Evolutionary conservation across 2,329 filamentous ascomycete genomes (phyloP).

Genomic region (Berkeleyomyces basicola): DNA sequence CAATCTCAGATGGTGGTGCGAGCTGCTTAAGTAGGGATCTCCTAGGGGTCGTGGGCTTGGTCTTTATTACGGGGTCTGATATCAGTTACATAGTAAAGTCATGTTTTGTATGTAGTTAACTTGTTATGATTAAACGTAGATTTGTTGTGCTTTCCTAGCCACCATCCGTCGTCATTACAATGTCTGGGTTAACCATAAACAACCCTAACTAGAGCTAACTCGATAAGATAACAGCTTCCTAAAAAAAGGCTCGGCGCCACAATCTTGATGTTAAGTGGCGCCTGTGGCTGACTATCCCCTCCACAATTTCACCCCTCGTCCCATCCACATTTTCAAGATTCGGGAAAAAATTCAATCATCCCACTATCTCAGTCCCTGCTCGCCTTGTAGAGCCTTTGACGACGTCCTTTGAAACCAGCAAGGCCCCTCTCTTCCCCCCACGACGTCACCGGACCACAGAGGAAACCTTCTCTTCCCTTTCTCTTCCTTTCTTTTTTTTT

Average conservation of each 20-base stretch:
- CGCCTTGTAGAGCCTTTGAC: background rate
- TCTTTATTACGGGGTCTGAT: no score
- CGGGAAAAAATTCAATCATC: slow-evolving; percentile 12
- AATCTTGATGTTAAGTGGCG: background rate
- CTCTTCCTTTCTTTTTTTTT: background rate
- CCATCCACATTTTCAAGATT: slow-evolving; percentile 12
- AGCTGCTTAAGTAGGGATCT: background rate
- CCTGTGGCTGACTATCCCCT: background rate
- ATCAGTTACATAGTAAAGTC: no score
- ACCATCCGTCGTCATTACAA: no score
- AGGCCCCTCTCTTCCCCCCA: background rate
- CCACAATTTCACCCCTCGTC: slow-evolving; percentile 11
- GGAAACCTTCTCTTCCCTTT: background rate
- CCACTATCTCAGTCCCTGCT: slow-evolving; percentile 1
- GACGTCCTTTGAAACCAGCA: slow-evolving; percentile 1
- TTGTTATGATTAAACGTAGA: no score
- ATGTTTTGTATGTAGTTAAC: no score
- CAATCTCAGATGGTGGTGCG: background rate
- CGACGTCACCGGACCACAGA: background rate
- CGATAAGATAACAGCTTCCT: background rate
- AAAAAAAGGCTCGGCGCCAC: background rate
- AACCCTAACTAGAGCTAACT: background rate
- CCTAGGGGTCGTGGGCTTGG: no score
- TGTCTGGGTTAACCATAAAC: background rate
- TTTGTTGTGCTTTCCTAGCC: no score